These are phyloP conservation scores for Thraustotheca clavata DNA, from an alignment of 352 stramenopile genomes.

Conservation along the genomic window DNA sequence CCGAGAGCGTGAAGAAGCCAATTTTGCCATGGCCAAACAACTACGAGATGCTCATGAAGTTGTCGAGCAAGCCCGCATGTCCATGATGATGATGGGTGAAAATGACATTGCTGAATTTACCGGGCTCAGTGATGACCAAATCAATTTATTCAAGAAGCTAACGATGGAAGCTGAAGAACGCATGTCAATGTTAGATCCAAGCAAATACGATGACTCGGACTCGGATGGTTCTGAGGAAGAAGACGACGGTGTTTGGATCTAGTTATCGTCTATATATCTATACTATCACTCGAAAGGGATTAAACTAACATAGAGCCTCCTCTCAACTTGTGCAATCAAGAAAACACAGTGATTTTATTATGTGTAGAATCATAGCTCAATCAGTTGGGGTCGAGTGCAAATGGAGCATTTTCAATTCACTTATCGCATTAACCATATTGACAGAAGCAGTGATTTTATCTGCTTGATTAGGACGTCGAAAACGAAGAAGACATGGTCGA, in stretches of 20 bases:
- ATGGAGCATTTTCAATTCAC: too few species aligned
- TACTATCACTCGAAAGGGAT: too few species aligned
- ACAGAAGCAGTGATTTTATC: too few species aligned
- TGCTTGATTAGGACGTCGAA: too few species aligned
- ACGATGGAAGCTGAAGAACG: conserved; percentile 78
- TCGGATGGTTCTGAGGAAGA: conserved; percentile 39
- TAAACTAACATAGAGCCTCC: too few species aligned
- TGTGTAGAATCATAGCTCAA: too few species aligned
- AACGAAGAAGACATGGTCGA: too few species aligned
- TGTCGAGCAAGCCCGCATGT: conserved; percentile 75
- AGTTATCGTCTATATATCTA: conserved; percentile 5
- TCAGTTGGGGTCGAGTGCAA: too few species aligned
- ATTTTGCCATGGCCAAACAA: conserved; percentile 75
- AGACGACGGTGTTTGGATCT: conserved; percentile 83
- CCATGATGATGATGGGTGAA: conserved; percentile 75
- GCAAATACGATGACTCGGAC: conserved; percentile 71
- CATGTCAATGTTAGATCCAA: conserved; percentile 72
- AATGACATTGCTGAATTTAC: conserved; percentile 47
- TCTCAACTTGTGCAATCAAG: too few species aligned
- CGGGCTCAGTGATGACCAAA: conserved; percentile 71
- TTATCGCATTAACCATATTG: too few species aligned
- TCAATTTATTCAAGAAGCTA: conserved; percentile 90
- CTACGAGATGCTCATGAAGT: conserved; percentile 76
- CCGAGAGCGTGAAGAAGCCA: conserved; percentile 72
- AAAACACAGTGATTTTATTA: too few species aligned